A percentile compares a stretch with the other conserved stretches of the same genome.
These are phyloP conservation scores for Heliocybe sulcata DNA, from an alignment of 1,284 basidiomycete species.

Conservation along the genomic window DNA sequence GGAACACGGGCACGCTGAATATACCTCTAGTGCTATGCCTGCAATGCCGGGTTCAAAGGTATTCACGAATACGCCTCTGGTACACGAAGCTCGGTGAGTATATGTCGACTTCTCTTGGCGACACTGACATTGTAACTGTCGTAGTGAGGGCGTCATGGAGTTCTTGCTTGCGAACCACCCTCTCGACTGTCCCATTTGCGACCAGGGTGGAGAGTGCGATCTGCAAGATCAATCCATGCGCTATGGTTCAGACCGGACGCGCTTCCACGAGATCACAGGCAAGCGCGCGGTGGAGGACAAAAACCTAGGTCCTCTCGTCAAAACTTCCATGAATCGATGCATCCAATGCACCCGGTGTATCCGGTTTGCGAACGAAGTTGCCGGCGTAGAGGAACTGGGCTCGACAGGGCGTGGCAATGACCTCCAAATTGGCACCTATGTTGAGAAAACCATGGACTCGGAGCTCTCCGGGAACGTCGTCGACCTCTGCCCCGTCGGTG, in stretches of 20 bases:
- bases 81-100: conserved; percentile 86
- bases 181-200: conserved; percentile 97
- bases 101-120: not conserved
- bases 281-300: conserved; percentile 99
- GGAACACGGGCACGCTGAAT: not conserved
- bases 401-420: conserved; percentile 98
- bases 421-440: conserved; percentile 98
- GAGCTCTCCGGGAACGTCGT: conserved; percentile 97
- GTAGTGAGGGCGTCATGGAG: conserved; percentile 96
- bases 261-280: conserved; percentile 97
- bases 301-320: conserved; percentile 95
- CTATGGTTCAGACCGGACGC: conserved; percentile 93
- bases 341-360: conserved; percentile 99
- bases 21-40: conserved; percentile 80
- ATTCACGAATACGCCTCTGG: conserved; percentile 91
- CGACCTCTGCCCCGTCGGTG: conserved; percentile 96
- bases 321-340: conserved; percentile 99
- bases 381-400: conserved; percentile 96
- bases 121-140: conserved; percentile 13
- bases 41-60: conserved; percentile 97
- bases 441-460: conserved; percentile 96
- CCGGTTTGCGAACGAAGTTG: conserved; percentile 98
- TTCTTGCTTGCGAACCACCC: conserved; percentile 97
- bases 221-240: conserved; percentile 99
- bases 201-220: conserved; percentile 98